Conservation (phyloP, 2,329 filamentous ascomycete genomes). For the Pseudocercospora ulei region DNA sequence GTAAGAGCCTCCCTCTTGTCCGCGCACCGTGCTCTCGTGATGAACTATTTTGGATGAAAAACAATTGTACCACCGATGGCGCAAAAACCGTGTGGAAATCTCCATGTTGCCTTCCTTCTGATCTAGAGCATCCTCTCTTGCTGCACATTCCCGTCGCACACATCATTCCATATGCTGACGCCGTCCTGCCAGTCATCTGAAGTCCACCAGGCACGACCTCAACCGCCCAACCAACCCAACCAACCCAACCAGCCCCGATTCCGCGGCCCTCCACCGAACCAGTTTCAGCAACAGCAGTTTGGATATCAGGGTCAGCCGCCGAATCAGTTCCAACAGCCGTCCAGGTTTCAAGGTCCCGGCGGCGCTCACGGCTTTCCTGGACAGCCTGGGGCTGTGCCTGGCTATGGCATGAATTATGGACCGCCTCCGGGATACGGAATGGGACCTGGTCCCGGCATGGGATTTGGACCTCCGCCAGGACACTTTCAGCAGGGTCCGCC, state of each 20-base stretch:
- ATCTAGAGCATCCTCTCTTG: conserved; percentile 35
- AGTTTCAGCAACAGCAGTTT: conserved; percentile 29
- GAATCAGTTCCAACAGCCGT: conserved; percentile 39
- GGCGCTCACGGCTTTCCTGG: conserved; percentile 41
- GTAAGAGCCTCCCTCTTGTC: conserved; percentile 39
- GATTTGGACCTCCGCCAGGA: conserved; percentile 21
- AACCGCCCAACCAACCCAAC: conserved; percentile 17
- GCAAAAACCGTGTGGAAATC: conserved; percentile 93
- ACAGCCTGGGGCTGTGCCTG: conserved; percentile 44
- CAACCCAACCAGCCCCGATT: conserved; percentile 33
- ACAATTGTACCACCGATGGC: conserved; percentile 73
- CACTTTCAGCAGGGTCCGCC: conserved; percentile 50
- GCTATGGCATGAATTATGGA: conserved; percentile 53
- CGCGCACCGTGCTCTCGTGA: conserved; percentile 50
- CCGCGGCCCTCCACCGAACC: conserved; percentile 36
- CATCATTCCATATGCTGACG: conserved; percentile 3
- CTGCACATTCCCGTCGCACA: conserved; percentile 9
- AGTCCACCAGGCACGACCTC: conserved; percentile 13
- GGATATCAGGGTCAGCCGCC: conserved; percentile 36
- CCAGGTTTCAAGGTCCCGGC: conserved; percentile 41
- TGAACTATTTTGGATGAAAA: conserved; percentile 99
- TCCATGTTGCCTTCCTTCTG: conserved; percentile 99
- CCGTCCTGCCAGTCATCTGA: conserved; percentile 10
- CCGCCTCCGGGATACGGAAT: conserved; percentile 43
- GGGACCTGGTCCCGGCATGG: conserved; percentile 11